These are phyloP conservation scores for Botryococcus braunii DNA, from an alignment of 163 green algal species.

Conservation along the genomic window DNA sequence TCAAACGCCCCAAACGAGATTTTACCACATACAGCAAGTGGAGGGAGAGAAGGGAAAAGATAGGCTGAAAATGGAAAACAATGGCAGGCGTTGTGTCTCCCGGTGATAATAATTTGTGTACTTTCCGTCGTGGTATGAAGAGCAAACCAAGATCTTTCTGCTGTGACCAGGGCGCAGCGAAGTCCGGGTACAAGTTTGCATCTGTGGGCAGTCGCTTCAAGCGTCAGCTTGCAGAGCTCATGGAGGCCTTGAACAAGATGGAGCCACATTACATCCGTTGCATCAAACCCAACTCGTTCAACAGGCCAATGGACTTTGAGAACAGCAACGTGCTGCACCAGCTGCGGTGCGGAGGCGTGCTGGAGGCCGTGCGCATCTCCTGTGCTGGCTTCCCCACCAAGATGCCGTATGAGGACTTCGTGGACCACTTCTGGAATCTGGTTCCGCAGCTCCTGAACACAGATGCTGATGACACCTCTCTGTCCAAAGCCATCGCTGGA, in stretches of 20 bases:
- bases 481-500: constrained; percentile 52
- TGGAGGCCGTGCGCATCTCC: constrained; percentile 96
- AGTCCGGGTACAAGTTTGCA: constrained; percentile 80
- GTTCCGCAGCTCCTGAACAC: constrained; percentile 46
- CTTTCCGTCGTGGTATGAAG: too few species aligned
- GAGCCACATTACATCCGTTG: constrained; percentile 98
- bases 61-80: too few species aligned
- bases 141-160: neutral
- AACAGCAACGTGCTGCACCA: constrained; percentile 87
- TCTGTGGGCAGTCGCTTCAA: constrained; percentile 89
- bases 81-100: too few species aligned
- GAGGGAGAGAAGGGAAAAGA: constrained; percentile 8
- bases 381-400: constrained; percentile 94
- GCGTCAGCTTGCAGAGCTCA: constrained; percentile 80
- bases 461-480: constrained; percentile 50
- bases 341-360: constrained; percentile 73
- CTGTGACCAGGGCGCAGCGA: constrained; percentile 5
- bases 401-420: constrained; percentile 83
- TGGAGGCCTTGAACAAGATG: constrained; percentile 79
- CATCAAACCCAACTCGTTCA: constrained; percentile 92
- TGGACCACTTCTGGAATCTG: constrained; percentile 93
- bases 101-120: too few species aligned
- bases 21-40: too few species aligned
- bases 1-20: too few species aligned
- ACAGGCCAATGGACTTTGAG: constrained; percentile 77